Base-by-base conservation (phyloP, 1,284 basidiomycete species). In the Apiotrichum akiyoshidainum region DNA sequence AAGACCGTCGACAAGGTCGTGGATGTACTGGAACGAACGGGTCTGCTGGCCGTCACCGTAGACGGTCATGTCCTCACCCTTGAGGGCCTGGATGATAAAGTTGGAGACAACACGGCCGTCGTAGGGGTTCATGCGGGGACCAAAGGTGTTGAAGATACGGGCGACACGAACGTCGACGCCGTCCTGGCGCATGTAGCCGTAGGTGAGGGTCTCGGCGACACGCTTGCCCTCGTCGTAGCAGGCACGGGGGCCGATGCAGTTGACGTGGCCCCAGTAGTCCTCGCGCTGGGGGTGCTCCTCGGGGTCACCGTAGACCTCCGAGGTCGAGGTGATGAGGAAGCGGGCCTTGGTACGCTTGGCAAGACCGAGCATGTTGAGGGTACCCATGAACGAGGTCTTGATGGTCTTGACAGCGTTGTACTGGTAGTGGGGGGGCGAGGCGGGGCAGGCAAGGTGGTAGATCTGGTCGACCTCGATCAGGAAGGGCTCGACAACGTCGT, bases 171-270 rank as follows among this genome's bases (percentile, higher is more conserved):
- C 91, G 67, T 97, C 90, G 59, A 99, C 94, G 56, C 87, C 87
- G 72, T 98, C 92, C 77, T 96, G 94, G 60, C 90, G 84, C 67
- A 90, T 88, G 82, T 90, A 98, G 52, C 92, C 93, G 74, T 96
- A 96, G 12, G 93, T 93, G 68, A 97, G 80, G 13, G 92, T 95
- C 80, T 95, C 92, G 48, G 92, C 92, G 45, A 95, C 91, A 71
- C 92, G 90, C 80, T 95, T 95, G 54, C 92, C 95, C 81, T 99
- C 95, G 72, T 99, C 95, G 76, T 99, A 99, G 79, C 95, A 98
- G 37, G 95, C 94, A 62, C 95, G 88, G 60, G 92, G 91, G 33
- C 95, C 94, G 67, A 94, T 96, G 47, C 92, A 92, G 81, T 98
- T 98, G 71, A 98, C 95, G 76, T 98, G 89, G 49, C 95, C 93